Base-by-base conservation (phyloP, 2,329 filamentous ascomycete genomes). In the Fragosphaeria purpurea region DNA sequence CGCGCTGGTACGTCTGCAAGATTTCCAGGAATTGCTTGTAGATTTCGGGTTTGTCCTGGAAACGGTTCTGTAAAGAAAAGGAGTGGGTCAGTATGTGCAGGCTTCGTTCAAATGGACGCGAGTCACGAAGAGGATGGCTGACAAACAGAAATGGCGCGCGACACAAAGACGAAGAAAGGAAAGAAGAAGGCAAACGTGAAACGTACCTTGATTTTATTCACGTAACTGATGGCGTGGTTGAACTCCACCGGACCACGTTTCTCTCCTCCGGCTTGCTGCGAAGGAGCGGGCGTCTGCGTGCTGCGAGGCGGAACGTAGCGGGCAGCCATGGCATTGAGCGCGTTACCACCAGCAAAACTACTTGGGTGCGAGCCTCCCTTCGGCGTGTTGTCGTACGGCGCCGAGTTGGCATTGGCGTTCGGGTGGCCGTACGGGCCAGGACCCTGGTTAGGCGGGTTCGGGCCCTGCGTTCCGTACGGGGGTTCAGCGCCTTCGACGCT, bases 1-100 rank as follows among this genome's bases (percentile, higher is more conserved):
- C 93, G 51, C 93, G 82, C 67, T 98, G 93, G 61, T 98, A 98
- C 2, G 93, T 98, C 68, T 98, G 93, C 44, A 98, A 73, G 46
- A 98, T 98, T 65, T 98, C 93, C 34, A 98, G 77, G 63, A 98
- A 98, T 63, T 98, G 91, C 67, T 98, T 98, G 73, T 98, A 98
- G 55, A 98, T 97, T 65, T 98, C 93, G 6, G 93, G 93, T 57
- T 95, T 90, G 61, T 90, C 85, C 60, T 95, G 85, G 68, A 97
- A 98, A 43, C 93, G 91, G 64, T 97, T 98, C 88, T 95, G 62
- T 30, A 44, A 34, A 30, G n/a, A 39, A 44, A 9, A 42, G 32
- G 30, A 40, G 35, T 13, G 41, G 30, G 41, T 44, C 39, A 22
- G 22, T 22, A 22, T 22, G 22, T 22, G 22, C 22, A 22, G 22